Evolutionary conservation across 1,284 basidiomycete species (phyloP).

Genomic region (Pterulicium gracile): DNA sequence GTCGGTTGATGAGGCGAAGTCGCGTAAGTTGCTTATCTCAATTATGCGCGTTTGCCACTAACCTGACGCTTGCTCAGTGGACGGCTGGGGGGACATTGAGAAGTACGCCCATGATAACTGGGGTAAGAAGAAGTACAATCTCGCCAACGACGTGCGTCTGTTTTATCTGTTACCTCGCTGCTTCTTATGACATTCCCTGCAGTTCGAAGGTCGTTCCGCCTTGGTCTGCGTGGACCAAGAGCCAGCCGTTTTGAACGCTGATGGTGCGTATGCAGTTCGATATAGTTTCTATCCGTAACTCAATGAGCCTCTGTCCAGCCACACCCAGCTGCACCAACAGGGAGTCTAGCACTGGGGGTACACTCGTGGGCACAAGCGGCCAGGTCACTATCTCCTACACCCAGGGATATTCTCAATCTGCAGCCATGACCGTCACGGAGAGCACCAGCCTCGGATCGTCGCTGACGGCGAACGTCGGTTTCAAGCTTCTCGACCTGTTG

Average conservation of each 20-base stretch:
- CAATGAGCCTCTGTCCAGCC: neutral
- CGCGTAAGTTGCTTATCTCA: neutral
- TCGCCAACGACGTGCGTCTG: slow-evolving; percentile 10
- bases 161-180: slow-evolving; percentile 6
- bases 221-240: slow-evolving; percentile 4
- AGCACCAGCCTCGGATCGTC: neutral
- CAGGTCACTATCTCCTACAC: neutral
- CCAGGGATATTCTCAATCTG: neutral
- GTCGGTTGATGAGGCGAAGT: neutral
- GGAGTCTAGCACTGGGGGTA: neutral
- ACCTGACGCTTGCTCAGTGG: slow-evolving; percentile 7
- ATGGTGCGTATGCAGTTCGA: neutral
- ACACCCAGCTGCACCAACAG: slow-evolving; percentile 1
- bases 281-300: neutral
- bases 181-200: neutral
- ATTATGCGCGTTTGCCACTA: neutral
- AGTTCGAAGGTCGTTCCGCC: neutral
- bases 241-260: neutral
- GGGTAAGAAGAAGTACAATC: slow-evolving; percentile 9
- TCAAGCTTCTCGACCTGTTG: neutral
- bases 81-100: slow-evolving; percentile 11
- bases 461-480: neutral
- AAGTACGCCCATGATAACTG: slow-evolving; percentile 11
- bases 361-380: slow-evolving; percentile 2
- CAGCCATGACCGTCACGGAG: neutral